Evolutionary conservation across 208 protist species (phyloP), one percentile per base, ranked within the genome.

Genomic region (Herpetomonas tarakana): DNA sequence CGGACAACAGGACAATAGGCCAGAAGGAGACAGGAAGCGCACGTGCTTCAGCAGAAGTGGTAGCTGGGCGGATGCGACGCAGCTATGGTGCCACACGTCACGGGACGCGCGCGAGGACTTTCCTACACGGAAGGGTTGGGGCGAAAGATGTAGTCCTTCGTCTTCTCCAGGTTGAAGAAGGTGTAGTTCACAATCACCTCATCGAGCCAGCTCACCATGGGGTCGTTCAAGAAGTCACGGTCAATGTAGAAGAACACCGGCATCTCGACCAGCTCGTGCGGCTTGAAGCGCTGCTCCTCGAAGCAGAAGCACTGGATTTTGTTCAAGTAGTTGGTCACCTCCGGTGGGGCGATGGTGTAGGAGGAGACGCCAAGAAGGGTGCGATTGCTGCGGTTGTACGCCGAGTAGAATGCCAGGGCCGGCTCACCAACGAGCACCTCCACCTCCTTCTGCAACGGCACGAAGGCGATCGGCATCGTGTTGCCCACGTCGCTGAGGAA

Each of bases 281-380:
- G 91, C 67, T 96, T 96, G 61, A 98, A 91, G 19, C 94, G 90
- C 74, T 97, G 95, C 77, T 98, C 93, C 68, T 97, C 92, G 44
- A 97, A 97, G 73, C 95, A 98, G 65, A 98, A 98, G 74, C 97
- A 98, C 83, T 98, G 96, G 68, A 98, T 98, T 74, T 98, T 98
- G 65, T 97, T 98, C 47, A 98, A 89, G 74, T 98, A 98, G 56
- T 87, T 83, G 30, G 89, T 96, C 29, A 95, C 94, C 81, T 93
- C 85, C 1, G 82, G 70, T 21, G 90, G 90, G 11, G 84, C 80
- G 62, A 96, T 93, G 19, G 84, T 96, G 80, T 96, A 96, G n/a
- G 85, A 93, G 9, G 87, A 92, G 12, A 96, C 83, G 16, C 90
- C 90, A 9, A 93, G 74, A 21, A 96, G 67, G 14, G 87, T 94